Evolutionary conservation across 371 early-diverging fungal genomes (phyloP), one percentile per base, ranked within the genome.

Genomic region (Mucor racemosus): DNA sequence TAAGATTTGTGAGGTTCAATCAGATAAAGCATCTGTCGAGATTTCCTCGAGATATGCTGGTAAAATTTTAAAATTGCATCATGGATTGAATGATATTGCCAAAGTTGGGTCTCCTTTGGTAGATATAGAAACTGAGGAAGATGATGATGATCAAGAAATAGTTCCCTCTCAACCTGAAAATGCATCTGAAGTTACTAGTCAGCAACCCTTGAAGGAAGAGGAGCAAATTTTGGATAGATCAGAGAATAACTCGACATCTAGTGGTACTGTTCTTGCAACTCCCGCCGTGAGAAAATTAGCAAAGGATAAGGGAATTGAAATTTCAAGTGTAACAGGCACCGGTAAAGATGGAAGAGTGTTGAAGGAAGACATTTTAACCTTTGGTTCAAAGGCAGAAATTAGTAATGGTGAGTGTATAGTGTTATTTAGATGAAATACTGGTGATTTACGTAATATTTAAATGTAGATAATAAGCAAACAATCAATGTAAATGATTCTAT

Each of bases 21-120:
- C 94, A 7, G 99, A 99, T 80, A 99, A 99, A 86, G 99, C 99
- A 7, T 94, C 99, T 0, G 98, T 97, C 15, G 98, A 99, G 76
- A 98, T 99, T 77, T 94, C 99, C 10, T 95, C 96, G 11, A 89
- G 98, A 14, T 99, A 87, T 73, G 90, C 95, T 60, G 99, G 99
- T 44, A 87, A 83, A n/a, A 80, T 99, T 34, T 76, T 72, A 26
- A 89, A 91, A 69, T 81, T 99, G 7, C 84, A 95, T 75, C 91
- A 97, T 78, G 82, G 86, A 33, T 85, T 89, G 14, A 95, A 96
- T 67, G 95, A 93, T 38, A 93, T 97, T 83, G 99, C 98, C 61
- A 87, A 85, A 67, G 98, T 98, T 9, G 99, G 99, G n/a, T 73
- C 84, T 14, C 94, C 98, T 8, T 84, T 98, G 53, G 94, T 97